These are phyloP conservation scores for Vitis hybrid DNA, from an alignment of 177 flowering plant genomes.

Conservation along the genomic window DNA sequence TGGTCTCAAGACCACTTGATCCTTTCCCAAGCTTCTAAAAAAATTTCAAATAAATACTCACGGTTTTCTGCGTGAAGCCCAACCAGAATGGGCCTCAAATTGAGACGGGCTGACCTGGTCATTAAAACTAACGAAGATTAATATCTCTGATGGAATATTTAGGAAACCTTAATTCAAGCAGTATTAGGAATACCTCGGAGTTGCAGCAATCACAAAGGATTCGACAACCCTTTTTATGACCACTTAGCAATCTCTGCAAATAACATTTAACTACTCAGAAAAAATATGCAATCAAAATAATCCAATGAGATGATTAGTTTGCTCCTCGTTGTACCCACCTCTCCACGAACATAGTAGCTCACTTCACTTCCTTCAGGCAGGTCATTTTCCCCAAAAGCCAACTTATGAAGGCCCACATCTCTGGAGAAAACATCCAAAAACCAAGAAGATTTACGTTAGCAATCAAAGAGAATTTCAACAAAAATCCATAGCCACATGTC, in stretches of 20 bases:
- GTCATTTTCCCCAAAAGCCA: constrained; percentile 68
- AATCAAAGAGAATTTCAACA: no score
- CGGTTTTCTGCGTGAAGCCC: constrained; percentile 89
- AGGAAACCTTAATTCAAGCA: constrained; percentile 1
- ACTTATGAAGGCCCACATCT: constrained; percentile 76
- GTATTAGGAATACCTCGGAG: constrained; percentile 46
- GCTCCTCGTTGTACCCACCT: constrained; percentile 42
- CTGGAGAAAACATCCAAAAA: constrained; percentile 32
- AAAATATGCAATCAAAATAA: constrained; percentile 1
- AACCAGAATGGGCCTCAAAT: constrained; percentile 98
- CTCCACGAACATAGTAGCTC: constrained; percentile 60
- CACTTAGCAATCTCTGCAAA: constrained; percentile 64
- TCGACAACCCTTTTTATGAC: constrained; percentile 69
- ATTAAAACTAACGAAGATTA: constrained; percentile 22
- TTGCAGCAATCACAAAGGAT: constrained; percentile 79
- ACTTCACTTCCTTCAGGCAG: constrained; percentile 88
- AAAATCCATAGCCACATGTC: no score
- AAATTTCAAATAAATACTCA: constrained; percentile 35
- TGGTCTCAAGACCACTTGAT: no score
- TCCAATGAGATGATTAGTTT: not conserved
- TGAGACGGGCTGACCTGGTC: constrained; percentile 88
- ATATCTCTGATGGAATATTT: constrained; percentile 4
- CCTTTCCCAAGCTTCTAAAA: no score
- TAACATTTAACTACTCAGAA: constrained; percentile 12
- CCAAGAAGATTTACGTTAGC: not conserved